Percentiles rank a stretch among this genome's conserved stretches.
Conservation (phyloP, 1,284 basidiomycete genomes). For the Microbotryum scabiosae region DNA sequence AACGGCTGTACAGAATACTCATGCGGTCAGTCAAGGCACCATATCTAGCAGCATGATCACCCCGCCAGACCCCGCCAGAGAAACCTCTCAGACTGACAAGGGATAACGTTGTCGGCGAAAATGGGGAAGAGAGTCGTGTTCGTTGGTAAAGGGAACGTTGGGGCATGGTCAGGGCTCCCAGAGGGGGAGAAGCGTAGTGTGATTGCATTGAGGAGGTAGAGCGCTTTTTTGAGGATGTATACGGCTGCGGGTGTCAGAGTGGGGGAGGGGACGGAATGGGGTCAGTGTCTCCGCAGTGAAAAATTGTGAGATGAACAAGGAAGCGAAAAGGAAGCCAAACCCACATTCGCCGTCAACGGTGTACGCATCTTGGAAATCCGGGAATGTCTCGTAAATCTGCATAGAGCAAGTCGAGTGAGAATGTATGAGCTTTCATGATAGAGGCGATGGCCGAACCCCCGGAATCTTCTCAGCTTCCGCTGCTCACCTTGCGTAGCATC, state of each 20-base stretch:
- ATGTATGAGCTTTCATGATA: not conserved
- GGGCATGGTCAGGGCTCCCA: constrained; percentile 45
- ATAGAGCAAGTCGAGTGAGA: not conserved
- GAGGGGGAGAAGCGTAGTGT: constrained; percentile 50
- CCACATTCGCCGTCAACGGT: constrained; percentile 54
- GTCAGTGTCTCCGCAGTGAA: not conserved
- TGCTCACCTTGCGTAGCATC: constrained; percentile 33
- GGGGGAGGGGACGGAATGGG: too few species aligned
- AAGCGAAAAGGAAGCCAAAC: constrained; percentile 30
- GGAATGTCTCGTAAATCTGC: constrained; percentile 62
- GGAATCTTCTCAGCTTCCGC: constrained; percentile 43
- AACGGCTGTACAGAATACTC: not conserved
- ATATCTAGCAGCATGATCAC: not conserved
- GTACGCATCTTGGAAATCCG: constrained; percentile 65
- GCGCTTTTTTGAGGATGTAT: constrained; percentile 79
- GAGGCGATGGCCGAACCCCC: not conserved
- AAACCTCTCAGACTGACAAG: constrained; percentile 36
- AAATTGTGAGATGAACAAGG: not conserved
- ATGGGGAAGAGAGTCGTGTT: constrained; percentile 53
- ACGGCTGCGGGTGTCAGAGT: constrained; percentile 38
- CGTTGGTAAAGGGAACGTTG: constrained; percentile 47
- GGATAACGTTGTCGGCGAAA: constrained; percentile 78
- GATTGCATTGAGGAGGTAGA: constrained; percentile 68
- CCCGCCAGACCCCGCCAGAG: not conserved
- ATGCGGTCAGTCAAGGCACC: not conserved